A percentile compares a stretch with the other conserved stretches of the same genome.
Evolutionary conservation across 139 green algal species (phyloP).

Genomic region (Ettlia oleoabundans): DNA sequence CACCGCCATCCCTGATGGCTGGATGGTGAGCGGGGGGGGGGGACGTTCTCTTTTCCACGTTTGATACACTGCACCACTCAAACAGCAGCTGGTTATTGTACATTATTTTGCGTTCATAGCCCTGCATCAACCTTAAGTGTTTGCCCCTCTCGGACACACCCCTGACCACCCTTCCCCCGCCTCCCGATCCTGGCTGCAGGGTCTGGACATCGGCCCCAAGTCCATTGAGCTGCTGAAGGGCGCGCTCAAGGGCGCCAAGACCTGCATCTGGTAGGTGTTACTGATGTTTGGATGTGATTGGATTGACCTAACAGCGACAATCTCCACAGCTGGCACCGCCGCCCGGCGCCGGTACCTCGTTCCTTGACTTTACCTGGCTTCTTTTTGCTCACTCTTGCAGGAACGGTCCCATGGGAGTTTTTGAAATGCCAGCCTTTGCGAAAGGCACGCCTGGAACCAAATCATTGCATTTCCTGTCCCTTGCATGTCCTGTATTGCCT

Average conservation of each 20-base stretch:
- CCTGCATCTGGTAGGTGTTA: slow-evolving; percentile 97
- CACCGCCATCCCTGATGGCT: slow-evolving; percentile 94
- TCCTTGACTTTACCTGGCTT: too few relatives aligned
- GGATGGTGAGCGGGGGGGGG: slow-evolving; percentile 75
- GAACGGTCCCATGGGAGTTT: slow-evolving; percentile 95
- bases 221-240: slow-evolving; percentile 87
- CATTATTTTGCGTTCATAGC: neutral
- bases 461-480: too few relatives aligned
- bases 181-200: slow-evolving; percentile 65
- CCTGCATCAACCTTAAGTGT: too few relatives aligned
- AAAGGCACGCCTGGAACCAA: slow-evolving; percentile 85
- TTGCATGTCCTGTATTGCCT: too few relatives aligned
- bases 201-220: slow-evolving; percentile 97
- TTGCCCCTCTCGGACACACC: too few relatives aligned
- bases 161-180: neutral
- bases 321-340: too few relatives aligned
- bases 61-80: neutral
- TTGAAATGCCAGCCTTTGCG: slow-evolving; percentile 94
- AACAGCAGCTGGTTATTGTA: neutral
- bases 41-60: neutral
- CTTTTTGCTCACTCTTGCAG: too few relatives aligned
- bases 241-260: slow-evolving; percentile 90
- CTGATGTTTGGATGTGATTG: too few relatives aligned
- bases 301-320: too few relatives aligned
- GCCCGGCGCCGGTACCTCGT: too few relatives aligned